Conservation (phyloP, 495 filamentous ascomycete species). For the Penicillium paradoxum region DNA sequence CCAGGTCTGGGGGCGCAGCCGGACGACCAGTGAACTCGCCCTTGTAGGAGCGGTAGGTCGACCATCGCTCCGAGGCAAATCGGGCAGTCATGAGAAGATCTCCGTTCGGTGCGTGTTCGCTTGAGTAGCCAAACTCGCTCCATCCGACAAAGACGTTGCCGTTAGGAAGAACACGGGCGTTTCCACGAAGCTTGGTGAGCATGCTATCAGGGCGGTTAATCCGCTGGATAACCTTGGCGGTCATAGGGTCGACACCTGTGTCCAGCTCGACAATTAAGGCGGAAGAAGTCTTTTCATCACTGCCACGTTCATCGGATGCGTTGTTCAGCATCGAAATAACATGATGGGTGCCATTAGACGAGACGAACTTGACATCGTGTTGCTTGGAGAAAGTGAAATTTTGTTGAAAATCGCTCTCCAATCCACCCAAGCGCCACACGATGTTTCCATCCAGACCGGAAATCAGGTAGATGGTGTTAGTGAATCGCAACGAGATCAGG, state of each 20-base stretch:
- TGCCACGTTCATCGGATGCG: constrained; percentile 39
- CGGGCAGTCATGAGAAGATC: constrained; percentile 44
- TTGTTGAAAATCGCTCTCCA: constrained; percentile 36
- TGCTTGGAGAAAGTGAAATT: constrained; percentile 56
- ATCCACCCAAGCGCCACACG: constrained; percentile 55
- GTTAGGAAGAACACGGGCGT: constrained; percentile 50
- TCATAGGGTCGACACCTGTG: constrained; percentile 36
- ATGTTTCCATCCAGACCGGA: constrained; percentile 52
- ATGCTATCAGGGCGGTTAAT: constrained; percentile 45
- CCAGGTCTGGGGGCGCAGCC: constrained; percentile 28
- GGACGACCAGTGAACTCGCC: constrained; percentile 35
- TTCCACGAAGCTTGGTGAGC: constrained; percentile 57
- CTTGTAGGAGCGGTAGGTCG: constrained; percentile 42
- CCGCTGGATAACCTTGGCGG: constrained; percentile 37
- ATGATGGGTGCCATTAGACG: constrained; percentile 45
- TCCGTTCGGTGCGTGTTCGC: constrained; percentile 52
- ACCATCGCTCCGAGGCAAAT: constrained; percentile 34
- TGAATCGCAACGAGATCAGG: constrained; percentile 54
- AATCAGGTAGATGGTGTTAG: constrained; percentile 52
- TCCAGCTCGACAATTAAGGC: constrained; percentile 53
- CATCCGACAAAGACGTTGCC: constrained; percentile 55
- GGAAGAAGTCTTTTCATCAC: constrained; percentile 41
- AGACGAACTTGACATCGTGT: constrained; percentile 54
- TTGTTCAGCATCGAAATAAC: constrained; percentile 55
- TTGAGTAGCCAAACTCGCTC: constrained; percentile 53